A percentile compares a stretch with the other conserved stretches of the same genome.
These are phyloP conservation scores for Bipolaris victoriae DNA, from an alignment of 2,329 filamentous ascomycete species.

Conservation along the genomic window DNA sequence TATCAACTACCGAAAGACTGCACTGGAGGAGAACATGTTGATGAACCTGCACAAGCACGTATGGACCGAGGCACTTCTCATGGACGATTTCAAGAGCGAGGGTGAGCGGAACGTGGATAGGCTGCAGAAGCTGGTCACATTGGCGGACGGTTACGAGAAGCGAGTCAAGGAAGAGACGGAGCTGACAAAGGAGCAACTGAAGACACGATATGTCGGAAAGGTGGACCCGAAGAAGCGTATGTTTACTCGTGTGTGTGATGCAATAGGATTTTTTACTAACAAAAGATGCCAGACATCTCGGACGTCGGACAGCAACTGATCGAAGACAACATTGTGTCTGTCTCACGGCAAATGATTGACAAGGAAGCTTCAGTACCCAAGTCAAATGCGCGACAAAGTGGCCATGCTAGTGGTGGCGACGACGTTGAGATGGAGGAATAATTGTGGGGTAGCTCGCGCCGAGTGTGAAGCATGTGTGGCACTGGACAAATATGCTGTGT, in stretches of 20 bases:
- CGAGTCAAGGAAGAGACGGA: conserved; percentile 98
- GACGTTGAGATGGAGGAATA: conserved; percentile 37
- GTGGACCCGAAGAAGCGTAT: conserved; percentile 96
- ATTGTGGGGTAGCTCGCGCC: neutral
- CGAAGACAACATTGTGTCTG: conserved; percentile 98
- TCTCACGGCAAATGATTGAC: conserved; percentile 99
- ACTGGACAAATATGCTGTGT: neutral
- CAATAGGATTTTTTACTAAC: conserved; percentile 22
- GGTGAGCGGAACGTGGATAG: conserved; percentile 84
- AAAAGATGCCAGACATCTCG: conserved; percentile 69
- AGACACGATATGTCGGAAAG: conserved; percentile 98
- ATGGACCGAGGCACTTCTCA: conserved; percentile 96
- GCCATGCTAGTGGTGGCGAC: conserved; percentile 33
- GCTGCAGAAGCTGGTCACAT: conserved; percentile 80
- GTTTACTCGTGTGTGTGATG: conserved; percentile 29
- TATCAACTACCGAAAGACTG: conserved; percentile 98
- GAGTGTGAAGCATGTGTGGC: neutral
- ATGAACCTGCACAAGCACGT: conserved; percentile 99
- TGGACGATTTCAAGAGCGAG: conserved; percentile 92
- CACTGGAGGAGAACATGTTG: conserved; percentile 97
- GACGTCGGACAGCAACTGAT: conserved; percentile 96
- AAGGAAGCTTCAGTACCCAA: conserved; percentile 93
- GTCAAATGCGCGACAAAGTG: conserved; percentile 37
- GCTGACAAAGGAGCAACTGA: conserved; percentile 93
- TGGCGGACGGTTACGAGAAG: conserved; percentile 98